Percentiles rank a stretch among this genome's conserved stretches.
phyloP scores from a whole-genome alignment of 495 filamentous ascomycete genomes.

The Xylaria palmicola region DNA sequence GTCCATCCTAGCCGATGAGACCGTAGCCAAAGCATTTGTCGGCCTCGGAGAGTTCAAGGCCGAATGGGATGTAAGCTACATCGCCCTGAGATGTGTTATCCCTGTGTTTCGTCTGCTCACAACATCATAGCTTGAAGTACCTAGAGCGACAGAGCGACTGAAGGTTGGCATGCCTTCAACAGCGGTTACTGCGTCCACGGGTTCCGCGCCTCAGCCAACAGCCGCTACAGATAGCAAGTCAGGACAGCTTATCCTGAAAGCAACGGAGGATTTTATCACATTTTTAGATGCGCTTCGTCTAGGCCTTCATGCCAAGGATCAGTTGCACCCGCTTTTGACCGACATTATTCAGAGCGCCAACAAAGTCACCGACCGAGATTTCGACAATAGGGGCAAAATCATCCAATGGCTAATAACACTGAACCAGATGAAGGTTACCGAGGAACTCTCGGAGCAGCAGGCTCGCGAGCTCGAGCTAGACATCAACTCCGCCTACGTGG shows the following conservation, averaged over 20 bases:
- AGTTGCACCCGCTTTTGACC: conserved; percentile 86
- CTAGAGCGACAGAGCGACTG: conserved; percentile 87
- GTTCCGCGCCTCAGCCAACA: conserved; percentile 39
- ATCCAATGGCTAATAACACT: conserved; percentile 96
- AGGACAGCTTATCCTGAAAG: conserved; percentile 74
- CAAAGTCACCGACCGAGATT: conserved; percentile 89
- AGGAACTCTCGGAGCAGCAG: conserved; percentile 85
- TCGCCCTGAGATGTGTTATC: conserved; percentile 1
- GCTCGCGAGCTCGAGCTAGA: conserved; percentile 83
- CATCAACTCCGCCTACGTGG: conserved; percentile 86
- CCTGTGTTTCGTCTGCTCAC: conserved; percentile 10
- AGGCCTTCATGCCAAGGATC: conserved; percentile 88
- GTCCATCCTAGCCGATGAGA: conserved; percentile 84
- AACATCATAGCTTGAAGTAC: conserved; percentile 75
- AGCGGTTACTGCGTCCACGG: conserved; percentile 55
- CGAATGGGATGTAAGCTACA: conserved; percentile 75
- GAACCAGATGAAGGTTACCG: conserved; percentile 95
- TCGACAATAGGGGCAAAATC: conserved; percentile 92
- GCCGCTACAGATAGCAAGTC: conserved; percentile 57
- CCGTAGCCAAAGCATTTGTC: conserved; percentile 75
- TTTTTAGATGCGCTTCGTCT: conserved; percentile 92
- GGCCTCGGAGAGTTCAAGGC: conserved; percentile 93
- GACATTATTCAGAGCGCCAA: conserved; percentile 96
- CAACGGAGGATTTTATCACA: conserved; percentile 97
- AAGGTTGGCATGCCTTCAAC: conserved; percentile 79